Conservation (phyloP, 2,329 filamentous ascomycete species). For the Paraphoma chrysanthemicola region DNA sequence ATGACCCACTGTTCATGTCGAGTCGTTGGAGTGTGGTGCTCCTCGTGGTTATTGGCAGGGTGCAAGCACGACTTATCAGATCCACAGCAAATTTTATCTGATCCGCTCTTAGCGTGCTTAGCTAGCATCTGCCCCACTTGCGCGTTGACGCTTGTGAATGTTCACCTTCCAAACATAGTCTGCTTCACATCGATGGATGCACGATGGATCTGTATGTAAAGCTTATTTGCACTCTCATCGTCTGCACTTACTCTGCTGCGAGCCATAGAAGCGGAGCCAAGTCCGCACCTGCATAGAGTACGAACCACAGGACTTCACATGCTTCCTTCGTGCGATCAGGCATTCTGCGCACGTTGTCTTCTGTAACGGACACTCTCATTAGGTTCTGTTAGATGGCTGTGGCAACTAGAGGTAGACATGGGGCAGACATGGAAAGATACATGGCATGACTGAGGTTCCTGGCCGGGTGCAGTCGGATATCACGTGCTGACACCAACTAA, state of each 20-base stretch:
- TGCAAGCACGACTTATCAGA: slow-evolving; percentile 15
- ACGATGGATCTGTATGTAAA: background rate
- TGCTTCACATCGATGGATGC: background rate
- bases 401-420: too few relatives aligned
- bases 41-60: slow-evolving; percentile 12
- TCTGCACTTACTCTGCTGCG: background rate
- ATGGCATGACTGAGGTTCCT: too few relatives aligned
- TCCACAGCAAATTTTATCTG: slow-evolving; percentile 29
- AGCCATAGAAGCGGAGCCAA: background rate
- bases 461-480: too few relatives aligned
- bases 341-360: too few relatives aligned
- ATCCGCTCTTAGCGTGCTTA: slow-evolving; percentile 21
- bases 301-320: background rate
- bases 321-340: background rate
- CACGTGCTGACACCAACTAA: too few relatives aligned
- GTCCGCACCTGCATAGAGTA: slow-evolving; percentile 1
- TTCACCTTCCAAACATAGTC: background rate
- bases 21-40: background rate
- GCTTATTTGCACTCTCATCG: background rate
- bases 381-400: too few relatives aligned
- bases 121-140: slow-evolving; percentile 5
- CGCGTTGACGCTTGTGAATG: background rate
- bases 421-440: too few relatives aligned
- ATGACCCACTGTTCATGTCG: slow-evolving; percentile 8
- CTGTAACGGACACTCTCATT: too few relatives aligned